Evolutionary conservation across 2,329 filamentous ascomycete genomes (phyloP), one percentile per base, ranked within the genome.

Genomic region (Talaromyces verruculosus): DNA sequence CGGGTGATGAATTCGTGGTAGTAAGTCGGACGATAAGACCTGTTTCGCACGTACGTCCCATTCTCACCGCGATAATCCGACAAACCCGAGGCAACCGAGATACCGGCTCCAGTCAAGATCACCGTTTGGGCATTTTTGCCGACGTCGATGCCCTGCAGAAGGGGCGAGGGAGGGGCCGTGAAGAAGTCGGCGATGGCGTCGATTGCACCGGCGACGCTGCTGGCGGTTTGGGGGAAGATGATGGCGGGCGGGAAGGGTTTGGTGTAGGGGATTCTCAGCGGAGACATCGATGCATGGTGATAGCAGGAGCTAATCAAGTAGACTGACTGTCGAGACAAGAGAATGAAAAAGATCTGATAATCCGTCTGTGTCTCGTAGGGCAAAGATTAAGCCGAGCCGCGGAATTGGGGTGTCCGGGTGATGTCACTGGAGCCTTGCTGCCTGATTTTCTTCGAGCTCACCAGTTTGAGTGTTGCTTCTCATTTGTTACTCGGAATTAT

Each of bases 1-100:
- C 83, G 91, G 57, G 84, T 81, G 51, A 92, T 79, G 74, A 98
- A 99, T 76, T 99, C 95, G 77, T 92, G 88, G 77, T 91, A 93
- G 81, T 96, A 99, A 70, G 97, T 96, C 37, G 94, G 95, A 1
- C 91, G 88, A 75, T 96, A 97, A 15, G 87, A 88, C 80, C 91
- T 92, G 81, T 98, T 98, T 73, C 95, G 85, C 51, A 92, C 89
- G 76, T 99, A 99, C 8, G 94, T 98, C 68, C 95, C 95, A 70
- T 93, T 91, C 61, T 87, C 84, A 22, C 95, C 95, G 64, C 95
- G 85, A 77, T 99, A 99, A 79, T 99, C 95, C 35, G 94, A 91
- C 37, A 99, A 84, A 0, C 95, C 95, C 11, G 92, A 97, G 3
- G 93, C 91, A 8, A 98, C 94, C 1, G 92, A 97, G 61, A 99